A percentile compares a stretch with the other conserved stretches of the same genome.
phyloP scores from a whole-genome alignment of 768 basidiomycete species.

The Mycena maculata region DNA sequence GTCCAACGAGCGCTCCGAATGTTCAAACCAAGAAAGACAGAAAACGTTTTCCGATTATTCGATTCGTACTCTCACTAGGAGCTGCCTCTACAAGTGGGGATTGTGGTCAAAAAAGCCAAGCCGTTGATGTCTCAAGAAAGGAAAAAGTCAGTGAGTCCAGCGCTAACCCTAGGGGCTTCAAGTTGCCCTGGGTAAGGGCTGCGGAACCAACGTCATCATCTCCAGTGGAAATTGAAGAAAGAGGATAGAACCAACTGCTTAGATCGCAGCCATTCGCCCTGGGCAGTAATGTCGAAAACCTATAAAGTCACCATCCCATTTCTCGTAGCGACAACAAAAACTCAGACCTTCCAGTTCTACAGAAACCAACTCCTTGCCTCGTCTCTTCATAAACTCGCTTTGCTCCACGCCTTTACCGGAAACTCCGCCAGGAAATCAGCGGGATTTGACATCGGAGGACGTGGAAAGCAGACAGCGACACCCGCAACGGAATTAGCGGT shows the following conservation, averaged over 20 bases:
- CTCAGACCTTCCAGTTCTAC: background rate
- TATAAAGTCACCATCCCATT: constrained; percentile 5
- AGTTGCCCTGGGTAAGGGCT: background rate
- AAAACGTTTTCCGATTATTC: no score
- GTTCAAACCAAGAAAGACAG: background rate
- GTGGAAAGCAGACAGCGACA: background rate
- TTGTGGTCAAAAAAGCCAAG: background rate
- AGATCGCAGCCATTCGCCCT: constrained; percentile 19
- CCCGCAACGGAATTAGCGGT: no score
- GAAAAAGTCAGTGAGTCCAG: background rate
- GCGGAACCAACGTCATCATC: constrained; percentile 3
- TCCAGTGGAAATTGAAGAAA: background rate
- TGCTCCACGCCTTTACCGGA: no score
- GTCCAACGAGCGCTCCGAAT: background rate
- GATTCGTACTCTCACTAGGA: no score
- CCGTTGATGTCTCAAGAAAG: no score
- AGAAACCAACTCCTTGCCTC: no score
- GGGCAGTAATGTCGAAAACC: no score
- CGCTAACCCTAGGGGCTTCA: background rate
- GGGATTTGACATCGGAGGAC: no score
- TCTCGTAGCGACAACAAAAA: constrained; percentile 1
- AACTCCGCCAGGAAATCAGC: no score
- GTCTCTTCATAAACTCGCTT: no score
- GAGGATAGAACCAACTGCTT: background rate
- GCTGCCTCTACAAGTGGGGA: no score